Base-by-base conservation (phyloP, 345 rosid genomes). In the Lepidium didymum region DNA sequence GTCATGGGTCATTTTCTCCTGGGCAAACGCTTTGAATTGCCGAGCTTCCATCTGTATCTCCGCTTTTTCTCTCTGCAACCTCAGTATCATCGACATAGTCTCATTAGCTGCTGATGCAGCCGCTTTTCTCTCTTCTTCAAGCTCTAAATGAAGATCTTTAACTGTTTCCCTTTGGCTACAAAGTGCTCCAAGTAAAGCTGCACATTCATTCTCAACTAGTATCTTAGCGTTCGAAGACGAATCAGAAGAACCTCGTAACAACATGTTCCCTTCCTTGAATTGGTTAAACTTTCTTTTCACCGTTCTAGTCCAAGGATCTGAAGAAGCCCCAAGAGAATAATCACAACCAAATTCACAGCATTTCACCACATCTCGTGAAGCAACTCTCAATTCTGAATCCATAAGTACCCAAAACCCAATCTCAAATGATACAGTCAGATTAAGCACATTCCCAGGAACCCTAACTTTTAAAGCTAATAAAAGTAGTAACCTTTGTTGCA, bases 31-130 rank as follows among this genome's bases (percentile, higher is more conserved):
- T 81, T 88, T 86, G 73, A 91, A 91, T 44, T 91, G 97, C 67
- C 92, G 56, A 7, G 96, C 84, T 74, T 91, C 97, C 96, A 91
- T 88, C 72, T 91, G 96, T 46, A 86, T 78, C 84, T 91, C 97
- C 1, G 97, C 92, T 77, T 91, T 91, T 82, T 91, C 96, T 80
- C 92, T 88, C 79, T 91, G 97, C 77, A 91, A 67, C 83, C 96
- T 91, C 77, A 91, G 60, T 29, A 91, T 88, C 97, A 91, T 91
- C 7, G 96, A 88, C 97, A 91, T 91, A 8, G 96, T 91, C 80
- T 91, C 97, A 45, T 79, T 91, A 0, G 96, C 96, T 12, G 97
- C 97, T 2, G 96, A 80, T 1, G 91, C 85, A 3, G 97, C 82
- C 4, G 97, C 97, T 63, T 85, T 86, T 59, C 97, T 81, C 83